Percentiles rank a stretch among this genome's conserved stretches.
Conservation (phyloP, 1,284 basidiomycete genomes). For the Moesziomyces sp. region DNA sequence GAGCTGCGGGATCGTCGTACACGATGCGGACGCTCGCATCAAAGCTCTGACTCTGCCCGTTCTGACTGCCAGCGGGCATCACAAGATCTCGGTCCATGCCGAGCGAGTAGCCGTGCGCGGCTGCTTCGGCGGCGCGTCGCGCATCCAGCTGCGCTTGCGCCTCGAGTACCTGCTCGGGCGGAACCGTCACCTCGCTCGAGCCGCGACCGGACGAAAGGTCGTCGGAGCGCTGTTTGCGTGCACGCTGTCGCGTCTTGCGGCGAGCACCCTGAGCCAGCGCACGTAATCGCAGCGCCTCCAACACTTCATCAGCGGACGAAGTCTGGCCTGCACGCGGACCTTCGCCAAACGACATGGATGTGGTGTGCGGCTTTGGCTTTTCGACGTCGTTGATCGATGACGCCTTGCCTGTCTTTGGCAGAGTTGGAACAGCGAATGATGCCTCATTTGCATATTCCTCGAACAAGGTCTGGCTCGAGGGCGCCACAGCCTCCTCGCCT, state of each 20-base stretch:
- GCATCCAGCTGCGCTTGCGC: conserved; percentile 40
- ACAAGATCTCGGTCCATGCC: conserved; percentile 38
- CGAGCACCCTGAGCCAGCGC: conserved; percentile 22
- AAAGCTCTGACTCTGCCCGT: conserved; percentile 5
- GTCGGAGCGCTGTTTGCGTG: conserved; percentile 36
- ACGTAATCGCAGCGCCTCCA: conserved; percentile 37
- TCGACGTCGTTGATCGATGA: neutral
- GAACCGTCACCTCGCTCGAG: conserved; percentile 9
- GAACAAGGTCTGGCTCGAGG: conserved; percentile 40
- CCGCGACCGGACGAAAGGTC: conserved; percentile 1
- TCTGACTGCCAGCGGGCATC: conserved; percentile 11
- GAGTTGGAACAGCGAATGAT: neutral
- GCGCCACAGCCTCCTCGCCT: conserved; percentile 12
- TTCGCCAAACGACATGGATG: neutral
- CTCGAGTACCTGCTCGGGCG: conserved; percentile 45
- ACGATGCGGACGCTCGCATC: conserved; percentile 43
- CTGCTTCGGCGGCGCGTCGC: conserved; percentile 41
- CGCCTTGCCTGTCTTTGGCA: neutral
- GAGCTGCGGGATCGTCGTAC: conserved; percentile 55
- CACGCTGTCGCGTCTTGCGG: conserved; percentile 26
- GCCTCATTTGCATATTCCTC: conserved; percentile 22
- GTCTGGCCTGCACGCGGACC: conserved; percentile 3
- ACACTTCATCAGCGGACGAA: conserved; percentile 37
- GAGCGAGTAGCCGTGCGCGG: conserved; percentile 41
- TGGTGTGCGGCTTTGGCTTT: neutral